phyloP scores from a whole-genome alignment of 208 protist species.

The Leishmania guyanensis region DNA sequence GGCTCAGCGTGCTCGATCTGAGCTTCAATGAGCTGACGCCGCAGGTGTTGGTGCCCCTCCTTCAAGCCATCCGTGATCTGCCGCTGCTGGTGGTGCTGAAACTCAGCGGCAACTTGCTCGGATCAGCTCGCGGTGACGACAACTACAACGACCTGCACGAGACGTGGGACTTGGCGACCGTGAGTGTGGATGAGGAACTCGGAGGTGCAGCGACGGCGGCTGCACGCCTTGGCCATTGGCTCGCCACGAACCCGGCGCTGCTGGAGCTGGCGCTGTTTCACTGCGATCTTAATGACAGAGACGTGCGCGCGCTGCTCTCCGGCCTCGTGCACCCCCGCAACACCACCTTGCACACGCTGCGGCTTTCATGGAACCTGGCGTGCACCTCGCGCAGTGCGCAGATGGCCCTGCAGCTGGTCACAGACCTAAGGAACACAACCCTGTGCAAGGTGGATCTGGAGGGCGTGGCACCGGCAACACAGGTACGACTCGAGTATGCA shows the following conservation, averaged over 20 bases:
- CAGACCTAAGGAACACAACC: constrained; percentile 11
- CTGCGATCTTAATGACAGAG: constrained; percentile 59
- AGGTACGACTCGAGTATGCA: constrained; percentile 31
- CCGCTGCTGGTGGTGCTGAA: constrained; percentile 46
- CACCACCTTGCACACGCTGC: constrained; percentile 4
- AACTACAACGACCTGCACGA: constrained; percentile 5
- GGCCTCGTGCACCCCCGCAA: constrained; percentile 26
- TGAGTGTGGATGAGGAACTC: not conserved
- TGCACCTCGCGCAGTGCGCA: constrained; percentile 29
- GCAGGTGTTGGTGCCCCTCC: constrained; percentile 33
- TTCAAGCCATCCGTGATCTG: constrained; percentile 10
- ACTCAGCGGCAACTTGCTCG: constrained; percentile 63
- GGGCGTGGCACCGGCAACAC: constrained; percentile 18
- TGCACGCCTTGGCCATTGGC: constrained; percentile 35
- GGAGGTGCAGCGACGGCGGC: not conserved
- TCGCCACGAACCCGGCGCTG: constrained; percentile 44
- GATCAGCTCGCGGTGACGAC: constrained; percentile 5
- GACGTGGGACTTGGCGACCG: not conserved
- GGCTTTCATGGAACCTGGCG: constrained; percentile 23
- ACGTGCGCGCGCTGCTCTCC: constrained; percentile 46
- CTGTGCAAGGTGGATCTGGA: constrained; percentile 24
- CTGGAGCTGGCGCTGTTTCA: constrained; percentile 62
- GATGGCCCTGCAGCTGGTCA: constrained; percentile 23
- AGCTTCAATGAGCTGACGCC: constrained; percentile 59
- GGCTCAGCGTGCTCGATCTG: constrained; percentile 50